phyloP scores from a whole-genome alignment of 345 rosid genomes.

The Brassica incana region DNA sequence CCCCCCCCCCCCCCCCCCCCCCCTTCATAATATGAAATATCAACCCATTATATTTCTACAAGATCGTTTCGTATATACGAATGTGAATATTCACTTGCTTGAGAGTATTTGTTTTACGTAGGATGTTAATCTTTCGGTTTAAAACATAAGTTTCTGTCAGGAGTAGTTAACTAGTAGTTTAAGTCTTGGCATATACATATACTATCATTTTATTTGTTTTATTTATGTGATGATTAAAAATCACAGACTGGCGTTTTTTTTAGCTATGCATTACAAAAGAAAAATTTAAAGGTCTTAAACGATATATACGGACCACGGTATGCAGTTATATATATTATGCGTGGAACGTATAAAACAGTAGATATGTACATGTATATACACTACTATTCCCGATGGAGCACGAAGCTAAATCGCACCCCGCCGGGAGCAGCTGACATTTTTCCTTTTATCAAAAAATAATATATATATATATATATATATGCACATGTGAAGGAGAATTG shows the following conservation, averaged over 20 bases:
- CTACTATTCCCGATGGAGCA: no score
- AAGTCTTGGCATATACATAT: neutral
- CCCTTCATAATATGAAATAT: no score
- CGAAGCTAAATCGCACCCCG: no score
- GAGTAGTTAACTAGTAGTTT: no score
- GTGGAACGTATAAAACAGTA: neutral
- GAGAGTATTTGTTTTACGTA: neutral
- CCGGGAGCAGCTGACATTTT: no score
- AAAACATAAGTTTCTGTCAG: neutral
- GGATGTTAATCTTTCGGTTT: neutral
- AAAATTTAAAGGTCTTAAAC: neutral
- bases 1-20: no score
- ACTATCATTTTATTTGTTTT: neutral
- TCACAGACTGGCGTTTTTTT: no score
- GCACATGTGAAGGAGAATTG: constrained; percentile 32
- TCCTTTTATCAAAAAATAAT: no score
- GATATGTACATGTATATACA: no score
- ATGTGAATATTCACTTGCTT: constrained; percentile 1
- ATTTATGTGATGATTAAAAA: neutral
- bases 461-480: neutral
- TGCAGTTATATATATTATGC: neutral
- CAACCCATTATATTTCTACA: neutral
- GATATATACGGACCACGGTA: constrained; percentile 14
- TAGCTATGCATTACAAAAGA: neutral
- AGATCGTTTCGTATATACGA: neutral